Base-by-base conservation (phyloP, 345 rosid genomes). In the Acer saccharum region DNA sequence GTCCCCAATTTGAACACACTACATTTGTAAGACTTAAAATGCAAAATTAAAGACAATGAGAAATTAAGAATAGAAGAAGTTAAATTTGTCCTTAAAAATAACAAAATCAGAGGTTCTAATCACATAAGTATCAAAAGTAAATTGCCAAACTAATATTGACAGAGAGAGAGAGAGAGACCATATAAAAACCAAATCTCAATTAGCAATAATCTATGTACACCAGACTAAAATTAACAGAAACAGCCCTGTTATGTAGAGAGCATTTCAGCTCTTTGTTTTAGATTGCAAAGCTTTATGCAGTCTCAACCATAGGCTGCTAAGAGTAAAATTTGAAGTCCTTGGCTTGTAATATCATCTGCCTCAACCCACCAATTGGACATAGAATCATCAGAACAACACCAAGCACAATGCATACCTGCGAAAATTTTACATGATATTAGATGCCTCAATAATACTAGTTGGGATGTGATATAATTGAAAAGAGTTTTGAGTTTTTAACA, bases 321-420 rank as follows among this genome's bases (percentile, higher is more conserved):
- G 90, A 84, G 64, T 85, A 90, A 69, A 87, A 80, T 41, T 86
- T 77, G 86, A 72, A 90, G 76, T 25, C 69, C 85, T 75, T 81
- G 55, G 88, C 77, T 77, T 85, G 83, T 20, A 87, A 72, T 65
- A 90, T 74, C 61, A 90, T 71, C 35, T 65, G 69, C 79, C 87
- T 86, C 54, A 85, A 44, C 41, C 85, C 91, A 2, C 91, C 90
- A 3, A 86, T 81, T 0, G 92, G 91, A 3, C 87, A 88, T 21
- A 89, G 14, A 55, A 86, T 3, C 85, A 83, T 90, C 83, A 90
- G 67, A 10, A 25, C 0, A 0, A 86, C 13, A 2, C 94, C 94
- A 12, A 85, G 8, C 6, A 71, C 41, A 10, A 87, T 90, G 85
- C 92, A 90, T 0, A 74, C 10, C 91, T 89, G 87, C 43, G 44